Base-by-base conservation (phyloP, 2,329 filamentous ascomycete species). In the Ceratocystis smalleyi region DNA sequence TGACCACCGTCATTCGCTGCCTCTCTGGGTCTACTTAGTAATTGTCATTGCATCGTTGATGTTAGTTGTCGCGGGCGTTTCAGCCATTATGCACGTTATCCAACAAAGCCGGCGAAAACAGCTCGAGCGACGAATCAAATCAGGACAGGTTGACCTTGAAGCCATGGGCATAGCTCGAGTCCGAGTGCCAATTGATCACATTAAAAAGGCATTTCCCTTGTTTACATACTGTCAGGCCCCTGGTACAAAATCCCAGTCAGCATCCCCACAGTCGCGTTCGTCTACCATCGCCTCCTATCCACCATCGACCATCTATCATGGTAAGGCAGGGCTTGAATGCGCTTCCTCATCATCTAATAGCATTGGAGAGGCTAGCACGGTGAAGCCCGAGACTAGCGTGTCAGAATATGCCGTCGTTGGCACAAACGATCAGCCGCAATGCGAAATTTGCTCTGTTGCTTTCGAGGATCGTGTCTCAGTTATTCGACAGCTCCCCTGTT, bases 401-500 rank as follows among this genome's bases (percentile, higher is more conserved):
- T 65, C 59, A 40, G 65, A 66, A 10, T 65, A 62, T 32, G 62
- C 66, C 12, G 60, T 65, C 6, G 69, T 74, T 35, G 77, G 77
- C 5, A 80, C 81, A 17, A 79, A 88, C 69, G 83, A 85, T 22
- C 94, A 97, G 72, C 85, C 89, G 0, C 85, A 82, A 1, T 97
- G 94, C 71, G 84, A 89, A n/a, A 96, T 97, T 63, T 99, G 94
- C 71, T 79, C 95, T 0, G 88, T 90, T 64, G 83, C 89, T 66
- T 97, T 89, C 70, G 80, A 87, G 32, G 81, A 84, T 17, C 81
- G 83, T 45, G 75, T 79, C 19, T 87, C 88, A 0, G 81, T 84
- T 22, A 91, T 97, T 64, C 87, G 91, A 64, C 88, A 96, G 74
- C 78, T 97, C 2, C 84, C 89, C 0, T 99, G 94, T 70, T 85